These are phyloP conservation scores for Scheffersomyces segobiensis DNA, from an alignment of 1,139 yeast genomes.

Conservation along the genomic window DNA sequence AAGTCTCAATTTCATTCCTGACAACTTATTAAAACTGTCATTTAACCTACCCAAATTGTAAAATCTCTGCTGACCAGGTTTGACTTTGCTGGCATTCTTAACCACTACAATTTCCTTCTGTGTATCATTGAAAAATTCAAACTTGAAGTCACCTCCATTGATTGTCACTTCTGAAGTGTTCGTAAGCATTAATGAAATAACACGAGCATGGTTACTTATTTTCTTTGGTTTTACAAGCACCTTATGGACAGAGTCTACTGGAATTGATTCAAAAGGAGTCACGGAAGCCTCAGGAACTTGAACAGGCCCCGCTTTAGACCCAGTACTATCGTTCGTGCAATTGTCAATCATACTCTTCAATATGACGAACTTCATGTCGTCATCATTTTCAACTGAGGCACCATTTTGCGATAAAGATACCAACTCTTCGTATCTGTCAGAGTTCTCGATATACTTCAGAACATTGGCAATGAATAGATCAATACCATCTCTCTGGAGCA, in stretches of 20 bases:
- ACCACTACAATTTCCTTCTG: constrained; percentile 21
- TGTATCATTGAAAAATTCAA: constrained; percentile 19
- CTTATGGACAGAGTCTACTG: background rate
- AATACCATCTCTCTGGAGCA: constrained; percentile 19
- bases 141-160: constrained; percentile 30
- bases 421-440: constrained; percentile 29
- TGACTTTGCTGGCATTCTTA: constrained; percentile 28
- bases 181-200: constrained; percentile 28
- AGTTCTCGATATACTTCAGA: constrained; percentile 21
- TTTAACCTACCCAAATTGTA: constrained; percentile 24
- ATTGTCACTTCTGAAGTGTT: constrained; percentile 26
- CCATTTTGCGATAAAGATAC: constrained; percentile 10
- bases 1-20: constrained; percentile 22
- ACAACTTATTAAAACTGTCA: constrained; percentile 16
- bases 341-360: constrained; percentile 9
- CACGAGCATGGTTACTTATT: constrained; percentile 15
- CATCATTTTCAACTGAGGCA: constrained; percentile 14
- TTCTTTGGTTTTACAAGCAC: constrained; percentile 6
- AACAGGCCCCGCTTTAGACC: background rate
- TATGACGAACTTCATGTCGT: constrained; percentile 16
- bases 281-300: background rate
- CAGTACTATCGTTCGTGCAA: background rate
- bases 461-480: constrained; percentile 23
- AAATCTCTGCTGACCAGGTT: constrained; percentile 29
- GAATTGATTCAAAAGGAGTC: background rate